These are phyloP conservation scores for Cladorrhinum sp. DNA, from an alignment of 2,329 filamentous ascomycete genomes.

Conservation along the genomic window DNA sequence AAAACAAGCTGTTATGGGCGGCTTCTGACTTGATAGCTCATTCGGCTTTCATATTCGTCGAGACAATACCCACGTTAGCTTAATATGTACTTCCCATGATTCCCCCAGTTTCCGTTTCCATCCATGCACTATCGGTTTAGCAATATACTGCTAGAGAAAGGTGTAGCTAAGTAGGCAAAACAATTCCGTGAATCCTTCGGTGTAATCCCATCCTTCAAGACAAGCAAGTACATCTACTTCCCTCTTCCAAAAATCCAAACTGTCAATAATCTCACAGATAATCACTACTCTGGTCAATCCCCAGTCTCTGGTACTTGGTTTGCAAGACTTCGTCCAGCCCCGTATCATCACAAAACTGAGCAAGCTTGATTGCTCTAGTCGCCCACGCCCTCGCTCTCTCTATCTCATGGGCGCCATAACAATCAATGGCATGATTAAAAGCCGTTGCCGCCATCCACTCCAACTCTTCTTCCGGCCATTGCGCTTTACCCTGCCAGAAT, in stretches of 20 bases:
- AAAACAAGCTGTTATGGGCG: too few species aligned
- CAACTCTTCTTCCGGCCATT: conserved; percentile 65
- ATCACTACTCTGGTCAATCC: conserved; percentile 16
- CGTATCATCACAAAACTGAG: conserved; percentile 55
- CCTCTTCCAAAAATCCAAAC: neutral
- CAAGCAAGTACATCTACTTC: neutral
- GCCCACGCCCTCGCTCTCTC: conserved; percentile 59
- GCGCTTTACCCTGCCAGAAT: conserved; percentile 35
- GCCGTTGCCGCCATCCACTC: conserved; percentile 70
- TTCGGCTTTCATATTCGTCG: too few species aligned
- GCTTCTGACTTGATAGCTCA: too few species aligned
- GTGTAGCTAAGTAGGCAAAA: too few species aligned
- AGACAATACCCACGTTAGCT: too few species aligned
- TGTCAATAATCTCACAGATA: neutral
- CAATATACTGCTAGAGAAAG: too few species aligned
- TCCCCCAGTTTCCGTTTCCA: too few species aligned
- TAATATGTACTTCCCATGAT: too few species aligned
- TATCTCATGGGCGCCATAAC: conserved; percentile 55
- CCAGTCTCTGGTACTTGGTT: conserved; percentile 43
- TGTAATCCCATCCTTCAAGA: neutral
- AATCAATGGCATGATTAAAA: conserved; percentile 70
- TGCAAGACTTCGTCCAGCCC: conserved; percentile 44
- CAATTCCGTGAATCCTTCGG: too few species aligned
- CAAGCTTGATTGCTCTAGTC: conserved; percentile 58
- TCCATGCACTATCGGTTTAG: too few species aligned